phyloP scores from a whole-genome alignment of 768 basidiomycete genomes.

The Suillus alpinus region DNA sequence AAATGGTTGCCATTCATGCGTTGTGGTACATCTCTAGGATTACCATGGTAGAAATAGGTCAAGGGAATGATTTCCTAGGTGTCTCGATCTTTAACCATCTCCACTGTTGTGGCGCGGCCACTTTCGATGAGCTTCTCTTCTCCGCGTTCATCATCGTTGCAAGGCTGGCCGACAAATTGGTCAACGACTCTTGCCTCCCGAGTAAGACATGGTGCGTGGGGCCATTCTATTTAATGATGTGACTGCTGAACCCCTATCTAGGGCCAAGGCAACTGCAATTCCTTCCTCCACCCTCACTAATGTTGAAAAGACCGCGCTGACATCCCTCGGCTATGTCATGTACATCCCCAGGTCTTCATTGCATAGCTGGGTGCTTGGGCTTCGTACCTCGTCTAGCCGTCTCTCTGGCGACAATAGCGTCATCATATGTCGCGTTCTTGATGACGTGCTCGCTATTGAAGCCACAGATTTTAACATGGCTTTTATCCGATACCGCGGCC shows the following conservation, averaged over 20 bases:
- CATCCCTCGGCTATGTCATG: constrained; percentile 3
- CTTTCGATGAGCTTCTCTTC: constrained; percentile 34
- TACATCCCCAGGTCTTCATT: constrained; percentile 18
- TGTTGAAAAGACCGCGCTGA: constrained; percentile 20
- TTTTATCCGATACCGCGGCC: neutral
- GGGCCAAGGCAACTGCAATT: constrained; percentile 21
- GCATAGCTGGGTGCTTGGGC: constrained; percentile 4
- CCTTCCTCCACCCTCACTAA: constrained; percentile 22
- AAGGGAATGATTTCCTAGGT: constrained; percentile 24
- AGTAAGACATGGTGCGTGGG: constrained; percentile 29
- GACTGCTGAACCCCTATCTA: constrained; percentile 2
- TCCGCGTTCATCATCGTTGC: constrained; percentile 32
- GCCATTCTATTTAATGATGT: neutral
- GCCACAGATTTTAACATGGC: neutral
- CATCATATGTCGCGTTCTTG: neutral
- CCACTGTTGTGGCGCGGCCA: constrained; percentile 22
- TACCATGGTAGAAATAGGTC: constrained; percentile 11
- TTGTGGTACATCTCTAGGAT: constrained; percentile 33
- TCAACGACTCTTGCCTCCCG: constrained; percentile 31
- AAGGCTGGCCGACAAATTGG: constrained; percentile 33
- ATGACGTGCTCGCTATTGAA: neutral
- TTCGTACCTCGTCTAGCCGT: neutral
- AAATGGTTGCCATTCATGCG: constrained; percentile 27
- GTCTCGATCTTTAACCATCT: constrained; percentile 30
- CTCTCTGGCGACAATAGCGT: neutral